Base-by-base conservation (phyloP, 768 basidiomycete genomes). In the Kwoniella sp. region DNA sequence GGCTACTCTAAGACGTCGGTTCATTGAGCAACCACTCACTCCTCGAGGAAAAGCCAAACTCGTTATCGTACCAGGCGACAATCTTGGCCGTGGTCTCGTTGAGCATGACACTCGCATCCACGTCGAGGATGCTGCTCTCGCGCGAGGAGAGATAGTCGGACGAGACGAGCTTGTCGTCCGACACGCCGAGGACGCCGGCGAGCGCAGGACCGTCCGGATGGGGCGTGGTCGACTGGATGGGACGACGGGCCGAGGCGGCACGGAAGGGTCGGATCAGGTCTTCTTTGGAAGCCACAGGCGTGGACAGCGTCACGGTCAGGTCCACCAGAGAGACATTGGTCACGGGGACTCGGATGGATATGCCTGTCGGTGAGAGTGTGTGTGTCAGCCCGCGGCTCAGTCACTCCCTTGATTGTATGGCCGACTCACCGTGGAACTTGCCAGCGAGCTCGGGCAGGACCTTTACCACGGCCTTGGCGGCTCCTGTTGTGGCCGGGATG, bases 311-410 rank as follows among this genome's bases (percentile, higher is more conserved):
- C 25, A 76, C 72, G 7, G 75, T 74, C 2, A 76, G 59, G 57
- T 76, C 73, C 41, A 76, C 73, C 14, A 74, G 65, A 10, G 67
- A 70, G 29, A 73, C 75, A 56, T 76, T 76, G 38, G 66, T 70
- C 15, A 70, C 67, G 2, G 75, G 75, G 0, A 76, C 75, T n/a
- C 75, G 66, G 33, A 76, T 58, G 10, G 70, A 73, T 33, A 76
- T 73, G 32, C 73, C 73, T 71, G 31, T 0, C 15, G 17, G 8
- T 17, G 25, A 40, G 46, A 32, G 19, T 29, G 26, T 10, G 5
- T 6, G 7, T 22, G 17, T 12, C 27, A 32, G 19, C 12, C 12
- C 14, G 27, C 26, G n/a, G 53, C 10, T n/a, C 23, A 33, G 31
- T 31, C 11, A 11, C 20, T 6, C 25, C 37, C 19, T 42, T 19